Conservation (phyloP, 2,329 filamentous ascomycete species). For the Fusarium sp. region DNA sequence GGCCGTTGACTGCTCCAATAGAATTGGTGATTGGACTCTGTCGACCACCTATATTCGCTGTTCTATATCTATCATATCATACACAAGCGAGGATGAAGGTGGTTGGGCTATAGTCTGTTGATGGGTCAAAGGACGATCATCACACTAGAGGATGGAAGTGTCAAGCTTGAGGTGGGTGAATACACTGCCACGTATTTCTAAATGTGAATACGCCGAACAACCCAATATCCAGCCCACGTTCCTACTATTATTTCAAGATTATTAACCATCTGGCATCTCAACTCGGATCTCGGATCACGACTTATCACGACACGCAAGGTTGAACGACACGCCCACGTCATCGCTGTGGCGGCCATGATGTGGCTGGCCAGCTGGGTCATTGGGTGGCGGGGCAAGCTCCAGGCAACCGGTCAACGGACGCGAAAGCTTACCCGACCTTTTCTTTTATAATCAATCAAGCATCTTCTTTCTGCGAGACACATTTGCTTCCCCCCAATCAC, state of each 20-base stretch:
- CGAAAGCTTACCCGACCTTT: slow-evolving; percentile 21
- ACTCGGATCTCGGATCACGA: slow-evolving; percentile 1
- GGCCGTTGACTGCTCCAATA: not conserved
- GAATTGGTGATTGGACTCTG: not conserved
- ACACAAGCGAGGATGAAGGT: not conserved
- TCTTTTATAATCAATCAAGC: not conserved
- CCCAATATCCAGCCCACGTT: not conserved
- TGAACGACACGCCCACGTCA: slow-evolving; percentile 38
- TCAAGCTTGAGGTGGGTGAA: not conserved
- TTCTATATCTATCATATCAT: too few relatives aligned
- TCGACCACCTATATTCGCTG: not conserved
- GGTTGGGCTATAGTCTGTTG: not conserved
- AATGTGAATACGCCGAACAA: not conserved
- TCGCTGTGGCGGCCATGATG: slow-evolving; percentile 35
- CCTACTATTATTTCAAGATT: not conserved
- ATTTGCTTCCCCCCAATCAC: not conserved
- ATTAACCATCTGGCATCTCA: not conserved
- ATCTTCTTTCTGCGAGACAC: not conserved
- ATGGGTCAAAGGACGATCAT: not conserved
- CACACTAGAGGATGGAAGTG: not conserved
- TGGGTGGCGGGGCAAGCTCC: slow-evolving; percentile 35
- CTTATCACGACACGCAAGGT: not conserved
- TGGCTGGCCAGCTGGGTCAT: slow-evolving; percentile 26
- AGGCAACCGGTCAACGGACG: slow-evolving; percentile 24
- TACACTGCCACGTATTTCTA: not conserved